A percentile compares a stretch with the other conserved stretches of the same genome.
These are phyloP conservation scores for Populus alba DNA, from an alignment of 345 rosid species.

Conservation along the genomic window DNA sequence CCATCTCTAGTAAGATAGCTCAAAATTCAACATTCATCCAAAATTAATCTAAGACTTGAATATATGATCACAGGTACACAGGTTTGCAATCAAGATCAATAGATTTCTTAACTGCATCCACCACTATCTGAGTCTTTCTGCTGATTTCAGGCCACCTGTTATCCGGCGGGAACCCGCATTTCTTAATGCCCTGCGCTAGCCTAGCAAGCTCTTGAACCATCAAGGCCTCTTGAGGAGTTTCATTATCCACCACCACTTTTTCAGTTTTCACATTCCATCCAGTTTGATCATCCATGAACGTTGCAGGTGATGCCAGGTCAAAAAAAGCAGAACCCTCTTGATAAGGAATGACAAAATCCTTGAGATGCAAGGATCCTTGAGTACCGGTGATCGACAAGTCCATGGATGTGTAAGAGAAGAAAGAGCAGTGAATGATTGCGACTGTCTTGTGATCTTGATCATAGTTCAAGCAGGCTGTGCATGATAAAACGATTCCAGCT, in stretches of 20 bases:
- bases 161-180: conserved; percentile 30
- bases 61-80: conserved; percentile 31
- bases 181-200: conserved; percentile 37
- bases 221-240: conserved; percentile 58
- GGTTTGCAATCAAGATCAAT: conserved; percentile 50
- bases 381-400: conserved; percentile 49
- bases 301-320: conserved; percentile 43
- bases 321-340: conserved; percentile 49
- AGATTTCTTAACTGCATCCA: conserved; percentile 61
- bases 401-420: conserved; percentile 43
- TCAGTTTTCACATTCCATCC: conserved; percentile 69
- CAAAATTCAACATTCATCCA: too few species aligned
- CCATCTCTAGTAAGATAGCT: too few species aligned
- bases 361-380: conserved; percentile 45
- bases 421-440: conserved; percentile 60
- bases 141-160: conserved; percentile 55
- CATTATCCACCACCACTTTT: conserved; percentile 30
- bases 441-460: conserved; percentile 21
- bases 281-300: conserved; percentile 48
- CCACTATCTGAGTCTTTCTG: conserved; percentile 58
- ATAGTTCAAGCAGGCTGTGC: conserved; percentile 58
- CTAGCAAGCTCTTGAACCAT: conserved; percentile 51
- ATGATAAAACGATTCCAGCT: conserved; percentile 52
- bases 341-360: conserved; percentile 57
- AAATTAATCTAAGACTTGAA: too few species aligned